Conservation (phyloP, 306 rosid species). For the Crotalaria pallida region DNA sequence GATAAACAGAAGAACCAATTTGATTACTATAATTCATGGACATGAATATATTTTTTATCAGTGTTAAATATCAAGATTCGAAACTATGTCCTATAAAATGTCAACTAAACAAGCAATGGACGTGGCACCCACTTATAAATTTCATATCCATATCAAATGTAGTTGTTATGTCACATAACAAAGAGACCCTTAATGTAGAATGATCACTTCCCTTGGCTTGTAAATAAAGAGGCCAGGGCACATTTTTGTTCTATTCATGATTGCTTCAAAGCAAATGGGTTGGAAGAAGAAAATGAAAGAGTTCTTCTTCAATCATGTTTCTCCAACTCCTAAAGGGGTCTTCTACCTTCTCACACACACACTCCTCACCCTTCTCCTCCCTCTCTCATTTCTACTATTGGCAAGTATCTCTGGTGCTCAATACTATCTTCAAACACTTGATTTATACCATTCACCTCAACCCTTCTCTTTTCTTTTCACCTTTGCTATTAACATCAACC, state of each 20-base stretch:
- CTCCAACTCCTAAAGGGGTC: conserved; percentile 21
- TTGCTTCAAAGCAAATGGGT: conserved; percentile 28
- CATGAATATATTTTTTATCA: not conserved
- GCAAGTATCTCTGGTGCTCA: conserved; percentile 45
- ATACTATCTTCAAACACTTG: conserved; percentile 28
- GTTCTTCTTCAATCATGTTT: conserved; percentile 19
- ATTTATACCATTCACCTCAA: not conserved
- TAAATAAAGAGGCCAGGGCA: conserved; percentile 6
- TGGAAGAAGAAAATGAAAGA: conserved; percentile 27
- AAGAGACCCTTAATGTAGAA: conserved; percentile 11
- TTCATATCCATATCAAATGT: not conserved
- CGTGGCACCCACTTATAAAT: conserved; percentile 55
- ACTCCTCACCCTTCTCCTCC: conserved; percentile 67
- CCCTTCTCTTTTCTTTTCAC: conserved; percentile 21
- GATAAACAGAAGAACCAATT: not conserved
- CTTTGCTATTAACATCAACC: conserved; percentile 32
- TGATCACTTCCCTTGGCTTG: conserved; percentile 29
- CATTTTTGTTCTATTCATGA: not conserved
- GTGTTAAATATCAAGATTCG: not conserved
- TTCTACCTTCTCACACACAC: conserved; percentile 54
- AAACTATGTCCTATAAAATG: conserved; percentile 35
- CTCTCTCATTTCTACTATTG: conserved; percentile 72
- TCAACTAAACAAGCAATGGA: conserved; percentile 36
- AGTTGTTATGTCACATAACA: conserved; percentile 24
- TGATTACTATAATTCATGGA: not conserved